phyloP scores from a whole-genome alignment of 1,284 basidiomycete genomes.

The Coniophora puteana region DNA sequence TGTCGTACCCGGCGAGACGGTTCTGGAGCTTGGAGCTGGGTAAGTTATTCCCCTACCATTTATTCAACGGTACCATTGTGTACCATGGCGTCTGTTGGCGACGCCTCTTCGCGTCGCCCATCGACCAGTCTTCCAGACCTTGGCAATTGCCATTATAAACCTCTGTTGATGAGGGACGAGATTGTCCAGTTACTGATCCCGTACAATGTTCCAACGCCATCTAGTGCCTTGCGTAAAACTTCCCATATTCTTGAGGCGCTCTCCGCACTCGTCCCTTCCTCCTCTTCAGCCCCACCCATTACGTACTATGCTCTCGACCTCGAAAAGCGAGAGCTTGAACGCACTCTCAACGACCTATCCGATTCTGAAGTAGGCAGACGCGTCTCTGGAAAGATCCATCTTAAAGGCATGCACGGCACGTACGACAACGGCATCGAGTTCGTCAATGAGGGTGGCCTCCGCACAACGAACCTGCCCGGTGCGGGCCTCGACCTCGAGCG shows the following conservation, averaged over 20 bases:
- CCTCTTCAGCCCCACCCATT: constrained; percentile 45
- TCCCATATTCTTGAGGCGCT: constrained; percentile 82
- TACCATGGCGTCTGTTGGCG: no score
- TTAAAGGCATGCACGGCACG: constrained; percentile 85
- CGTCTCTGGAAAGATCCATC: constrained; percentile 67
- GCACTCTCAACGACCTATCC: constrained; percentile 73
- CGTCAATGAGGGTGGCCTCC: constrained; percentile 56
- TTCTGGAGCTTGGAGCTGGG: constrained; percentile 89
- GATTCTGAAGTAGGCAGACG: constrained; percentile 60
- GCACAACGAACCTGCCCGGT: constrained; percentile 8
- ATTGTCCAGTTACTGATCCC: no score
- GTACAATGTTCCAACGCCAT: no score
- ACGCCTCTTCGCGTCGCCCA: no score
- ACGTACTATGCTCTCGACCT: constrained; percentile 95
- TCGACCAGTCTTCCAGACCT: no score
- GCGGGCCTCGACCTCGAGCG: not conserved
- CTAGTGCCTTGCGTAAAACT: constrained; percentile 88
- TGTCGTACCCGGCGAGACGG: constrained; percentile 45
- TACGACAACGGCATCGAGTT: constrained; percentile 81
- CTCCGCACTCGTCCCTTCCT: constrained; percentile 43
- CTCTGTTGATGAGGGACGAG: no score
- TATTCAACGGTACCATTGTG: no score
- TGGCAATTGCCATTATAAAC: no score
- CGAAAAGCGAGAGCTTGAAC: constrained; percentile 81
- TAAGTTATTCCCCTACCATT: constrained; percentile 45